phyloP scores from a whole-genome alignment of 2,329 filamentous ascomycete species.

The Cladophialophora immunda region DNA sequence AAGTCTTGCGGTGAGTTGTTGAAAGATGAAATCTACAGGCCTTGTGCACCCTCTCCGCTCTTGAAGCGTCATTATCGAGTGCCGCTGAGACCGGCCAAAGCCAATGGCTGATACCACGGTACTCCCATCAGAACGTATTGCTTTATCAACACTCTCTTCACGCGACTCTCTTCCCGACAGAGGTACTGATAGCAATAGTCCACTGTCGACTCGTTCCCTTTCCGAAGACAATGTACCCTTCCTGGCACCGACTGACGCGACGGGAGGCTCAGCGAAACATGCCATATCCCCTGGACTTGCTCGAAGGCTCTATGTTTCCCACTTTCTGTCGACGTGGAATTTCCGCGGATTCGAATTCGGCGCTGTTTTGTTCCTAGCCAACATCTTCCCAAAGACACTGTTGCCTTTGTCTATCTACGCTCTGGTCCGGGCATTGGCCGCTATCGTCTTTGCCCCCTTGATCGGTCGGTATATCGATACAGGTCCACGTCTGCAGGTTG shows the following conservation, averaged over 20 bases:
- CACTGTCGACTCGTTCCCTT: background rate
- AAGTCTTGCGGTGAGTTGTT: background rate
- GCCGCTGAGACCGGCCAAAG: background rate
- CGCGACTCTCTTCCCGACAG: background rate
- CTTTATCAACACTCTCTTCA: background rate
- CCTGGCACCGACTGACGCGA: background rate
- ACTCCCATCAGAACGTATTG: background rate
- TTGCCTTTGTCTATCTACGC: constrained; percentile 76
- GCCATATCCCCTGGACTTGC: background rate
- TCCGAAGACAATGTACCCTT: background rate
- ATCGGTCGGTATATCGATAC: constrained; percentile 58
- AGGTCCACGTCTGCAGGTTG: background rate
- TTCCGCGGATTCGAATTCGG: constrained; percentile 71
- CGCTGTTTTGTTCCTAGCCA: constrained; percentile 66
- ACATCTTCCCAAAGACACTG: constrained; percentile 66
- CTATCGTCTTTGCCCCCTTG: constrained; percentile 64
- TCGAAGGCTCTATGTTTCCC: constrained; percentile 63
- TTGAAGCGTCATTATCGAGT: background rate
- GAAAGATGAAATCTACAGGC: background rate
- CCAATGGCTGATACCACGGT: background rate
- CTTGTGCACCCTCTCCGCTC: background rate
- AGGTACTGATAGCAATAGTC: background rate
- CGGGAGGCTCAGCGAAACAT: background rate
- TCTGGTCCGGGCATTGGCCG: constrained; percentile 65
- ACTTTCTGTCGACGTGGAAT: constrained; percentile 71